Conservation (phyloP, 352 stramenopile species). For the Phytopythium sindhum region DNA sequence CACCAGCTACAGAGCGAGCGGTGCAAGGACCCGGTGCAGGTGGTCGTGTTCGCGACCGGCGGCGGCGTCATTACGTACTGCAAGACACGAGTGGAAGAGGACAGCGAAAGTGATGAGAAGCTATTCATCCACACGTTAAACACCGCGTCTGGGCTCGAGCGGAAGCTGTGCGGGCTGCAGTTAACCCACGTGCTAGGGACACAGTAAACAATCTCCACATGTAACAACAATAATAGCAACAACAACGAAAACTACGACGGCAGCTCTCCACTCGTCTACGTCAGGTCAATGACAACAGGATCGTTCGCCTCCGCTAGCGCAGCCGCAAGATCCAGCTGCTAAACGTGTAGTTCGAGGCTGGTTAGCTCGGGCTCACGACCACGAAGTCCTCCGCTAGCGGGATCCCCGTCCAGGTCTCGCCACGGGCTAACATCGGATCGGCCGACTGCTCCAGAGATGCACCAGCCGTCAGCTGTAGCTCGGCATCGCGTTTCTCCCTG, state of each 20-base stretch:
- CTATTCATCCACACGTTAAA: conserved; percentile 67
- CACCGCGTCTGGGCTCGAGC: conserved; percentile 47
- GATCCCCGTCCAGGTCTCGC: too few relatives aligned
- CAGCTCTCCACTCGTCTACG: neutral
- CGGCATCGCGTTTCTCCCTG: neutral
- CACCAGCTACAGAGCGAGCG: conserved; percentile 38
- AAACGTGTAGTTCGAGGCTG: too few relatives aligned
- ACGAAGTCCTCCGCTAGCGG: too few relatives aligned
- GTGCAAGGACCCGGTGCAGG: conserved; percentile 45
- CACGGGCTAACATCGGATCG: too few relatives aligned
- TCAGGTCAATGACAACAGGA: neutral
- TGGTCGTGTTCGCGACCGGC: conserved; percentile 48
- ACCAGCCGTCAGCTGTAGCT: too few relatives aligned
- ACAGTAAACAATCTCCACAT: neutral
- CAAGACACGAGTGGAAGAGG: conserved; percentile 18
- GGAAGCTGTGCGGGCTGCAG: conserved; percentile 50
- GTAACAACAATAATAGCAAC: neutral
- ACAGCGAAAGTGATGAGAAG: neutral
- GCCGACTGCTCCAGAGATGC: too few relatives aligned
- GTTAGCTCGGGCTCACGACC: too few relatives aligned
- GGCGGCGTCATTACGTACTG: conserved; percentile 73
- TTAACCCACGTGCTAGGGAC: conserved; percentile 38
- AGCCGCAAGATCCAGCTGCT: neutral
- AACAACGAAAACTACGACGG: too few relatives aligned
- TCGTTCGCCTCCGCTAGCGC: neutral